phyloP scores from a whole-genome alignment of 768 basidiomycete genomes.

The Hypsizygus marmoreus region DNA sequence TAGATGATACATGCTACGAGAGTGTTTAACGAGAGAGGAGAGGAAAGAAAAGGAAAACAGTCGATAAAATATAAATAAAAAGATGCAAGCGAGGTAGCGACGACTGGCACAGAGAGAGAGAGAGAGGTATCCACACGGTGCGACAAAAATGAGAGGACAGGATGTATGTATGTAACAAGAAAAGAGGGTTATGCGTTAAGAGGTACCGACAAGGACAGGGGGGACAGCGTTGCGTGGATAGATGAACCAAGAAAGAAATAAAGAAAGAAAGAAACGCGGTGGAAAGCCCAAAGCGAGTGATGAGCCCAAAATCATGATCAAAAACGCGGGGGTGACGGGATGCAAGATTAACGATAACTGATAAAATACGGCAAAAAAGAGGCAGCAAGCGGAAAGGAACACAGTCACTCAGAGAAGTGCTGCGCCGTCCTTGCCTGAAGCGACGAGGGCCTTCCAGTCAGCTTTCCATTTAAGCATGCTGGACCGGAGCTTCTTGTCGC shows the following conservation, averaged over 20 bases:
- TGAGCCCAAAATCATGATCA: no score
- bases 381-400: not conserved
- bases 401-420: conserved; percentile 40
- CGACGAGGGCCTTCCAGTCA: conserved; percentile 78
- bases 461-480: conserved; percentile 76
- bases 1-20: conserved; percentile 7
- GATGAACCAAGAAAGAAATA: not conserved
- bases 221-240: no score
- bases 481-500: conserved; percentile 63
- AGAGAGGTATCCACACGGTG: no score
- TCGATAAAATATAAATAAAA: conserved; percentile 5
- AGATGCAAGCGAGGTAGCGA: not conserved
- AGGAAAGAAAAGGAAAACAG: not conserved
- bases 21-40: not conserved
- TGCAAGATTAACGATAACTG: not conserved
- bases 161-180: no score
- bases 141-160: no score
- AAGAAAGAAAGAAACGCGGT: conserved; percentile 1
- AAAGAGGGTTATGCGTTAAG: no score
- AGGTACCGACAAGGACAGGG: no score
- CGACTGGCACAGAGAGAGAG: no score
- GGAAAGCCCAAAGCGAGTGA: conserved; percentile 5
- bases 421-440: conserved; percentile 57
- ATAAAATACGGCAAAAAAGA: not conserved
- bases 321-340: no score